Evolutionary conservation across 192 early-diverging fungal species (phyloP), one percentile per base, ranked within the genome.

Genomic region (Umbelopsis isabellina): DNA sequence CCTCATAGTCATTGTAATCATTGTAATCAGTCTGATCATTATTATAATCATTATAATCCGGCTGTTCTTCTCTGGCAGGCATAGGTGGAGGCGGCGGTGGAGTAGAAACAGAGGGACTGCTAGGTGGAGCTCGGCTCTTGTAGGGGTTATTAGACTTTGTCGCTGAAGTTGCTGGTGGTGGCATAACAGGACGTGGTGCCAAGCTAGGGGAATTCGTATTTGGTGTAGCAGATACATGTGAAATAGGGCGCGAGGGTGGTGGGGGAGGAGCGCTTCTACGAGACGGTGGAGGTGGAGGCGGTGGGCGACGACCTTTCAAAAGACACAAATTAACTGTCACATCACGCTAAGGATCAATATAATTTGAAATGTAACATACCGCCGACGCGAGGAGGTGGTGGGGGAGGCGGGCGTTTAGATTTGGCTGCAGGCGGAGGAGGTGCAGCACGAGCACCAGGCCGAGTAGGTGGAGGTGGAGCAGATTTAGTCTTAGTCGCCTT

Each of bases 231-330:
- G 70, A 22, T 55, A 58, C 52, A 35, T 41, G 22, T 27, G 68
- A 52, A 0, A 69, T 41, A 21, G 70, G 37, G 15, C 47, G 49
- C 11, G 78, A 41, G 33, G 71, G 72, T 22, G 73, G 71, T 20
- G 75, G 76, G 10, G 45, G 68, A 20, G 68, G 68, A 35, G 67
- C 44, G 22, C 23, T 49, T 65, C 46, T 50, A 15, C 68, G 65
- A n/a, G 70, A 52, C 25, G 74, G 78, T 16, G 80, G 79, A 18
- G 82, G 82, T 49, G 82, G 82, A 1, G 78, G 75, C 8, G 65
- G 75, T 8, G 50, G 70, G 22, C 70, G 70, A 21, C 68, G 48
- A 25, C 66, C 66, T 48, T 11, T 41, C 0, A 1, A 33, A 33
- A 53, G 2, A 35, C n/a, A 68, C 3, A 23, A 46, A 50, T 33